Evolutionary conservation across 2,329 filamentous ascomycete species (phyloP), one percentile per base, ranked within the genome.

Genomic region (Albophoma yamanashiensis): DNA sequence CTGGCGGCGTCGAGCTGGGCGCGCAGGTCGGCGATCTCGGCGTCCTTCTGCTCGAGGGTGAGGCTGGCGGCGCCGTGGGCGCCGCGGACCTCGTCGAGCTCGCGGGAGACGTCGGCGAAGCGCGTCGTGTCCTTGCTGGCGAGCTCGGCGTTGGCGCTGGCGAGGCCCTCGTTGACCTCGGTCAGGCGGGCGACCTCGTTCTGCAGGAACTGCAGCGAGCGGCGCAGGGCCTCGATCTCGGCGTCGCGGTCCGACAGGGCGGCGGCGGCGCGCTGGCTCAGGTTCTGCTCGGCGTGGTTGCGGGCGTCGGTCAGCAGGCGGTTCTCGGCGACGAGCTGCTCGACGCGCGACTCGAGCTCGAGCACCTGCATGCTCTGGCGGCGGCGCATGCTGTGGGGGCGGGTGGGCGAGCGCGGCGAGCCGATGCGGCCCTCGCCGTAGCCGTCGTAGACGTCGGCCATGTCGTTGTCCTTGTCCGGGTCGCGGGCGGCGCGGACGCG

Each of bases 321-420:
- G 70, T 97, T 97, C 73, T 99, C 93, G 27, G 88, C 86, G 47
- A 89, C 79, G 64, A 99, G 81, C 73, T 93, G 88, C 67, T 97
- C 91, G 67, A 99, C 83, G 69, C 84, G 86, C 62, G 84, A 81
- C 78, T 97, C 92, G 70, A 99, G 86, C 69, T 99, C 93, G 62
- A 97, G 86, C 59, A 93, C 86, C 77, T 97, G 93, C 87, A 97
- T 93, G 81, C 93, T 97, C 76, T 96, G 94, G 71, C 93, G 90
- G 72, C 93, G 92, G 68, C 93, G 92, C 84, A 99, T 89, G 79
- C 92, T 97, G 71, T 92, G 91, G 68, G 94, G 92, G 75, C 93
- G 87, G 67, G 91, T 96, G 59, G 94, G 94, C 69, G 94, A 97
- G 69, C 89, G 87, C 70, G 93, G 92, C 72, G 92, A 96, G 72